Base-by-base conservation (phyloP, 2,329 filamentous ascomycete genomes). In the Apiospora rasikravindrae region DNA sequence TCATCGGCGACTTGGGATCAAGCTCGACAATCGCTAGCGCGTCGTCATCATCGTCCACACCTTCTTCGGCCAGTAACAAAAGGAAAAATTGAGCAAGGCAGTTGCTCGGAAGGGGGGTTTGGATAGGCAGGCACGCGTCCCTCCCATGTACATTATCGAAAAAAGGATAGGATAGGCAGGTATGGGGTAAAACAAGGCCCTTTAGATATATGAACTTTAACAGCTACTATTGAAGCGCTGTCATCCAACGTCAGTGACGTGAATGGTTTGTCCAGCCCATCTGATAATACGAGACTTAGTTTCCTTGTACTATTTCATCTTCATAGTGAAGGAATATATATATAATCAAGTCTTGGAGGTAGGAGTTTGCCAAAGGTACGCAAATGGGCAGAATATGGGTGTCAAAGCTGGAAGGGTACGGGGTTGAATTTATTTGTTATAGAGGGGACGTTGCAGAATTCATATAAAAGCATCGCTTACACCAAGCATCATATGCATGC, bases 1-100 rank as follows among this genome's bases (percentile, higher is more conserved):
- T 98, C 61, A 88, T 98, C 8, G 80, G 81, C 1, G 96, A 98
- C 81, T 86, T 86, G 3, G 82, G 42, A n/a, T 22, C 40, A 4
- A 70, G 26, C 14, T 10, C 51, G 1, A n/a, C n/a, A n/a, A n/a
- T n/a, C n/a, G n/a, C n/a, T 33, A 11, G 29, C 29, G 5, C 19
- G n/a, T n/a, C n/a, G n/a, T n/a, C 8, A 49, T n/a, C 47, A 8
- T 49, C 22, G 7, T 37, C 29, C 1, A 10, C 29, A 8, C 29
- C 3, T 2, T 40, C 57, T 13, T 4, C 57, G 57, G 8, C 29
- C 33, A 40, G 29, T 37, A n/a, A 5, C 6, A 57, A 33, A 29
- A 19, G 57, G 19, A 40, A n/a, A n/a, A n/a, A 6, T 5, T 8
- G 29, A 40, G 33, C 29, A 64, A 61, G 33, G 19, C 14, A 14